These are phyloP conservation scores for Colletotrichum liaoningense DNA, from an alignment of 2,329 filamentous ascomycete genomes.

Conservation along the genomic window DNA sequence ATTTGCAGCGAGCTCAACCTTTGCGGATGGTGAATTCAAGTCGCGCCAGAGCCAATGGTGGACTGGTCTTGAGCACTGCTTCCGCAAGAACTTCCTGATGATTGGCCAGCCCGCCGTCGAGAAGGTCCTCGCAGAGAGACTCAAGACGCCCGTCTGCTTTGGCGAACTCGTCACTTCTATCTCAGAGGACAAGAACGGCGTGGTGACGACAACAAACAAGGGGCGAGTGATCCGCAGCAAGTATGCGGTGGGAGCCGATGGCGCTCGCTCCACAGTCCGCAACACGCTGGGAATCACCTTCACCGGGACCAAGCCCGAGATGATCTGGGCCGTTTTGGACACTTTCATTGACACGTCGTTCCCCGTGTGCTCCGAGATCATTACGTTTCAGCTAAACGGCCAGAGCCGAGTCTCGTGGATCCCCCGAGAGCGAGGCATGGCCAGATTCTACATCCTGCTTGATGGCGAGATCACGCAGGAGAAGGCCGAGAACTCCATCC, in stretches of 20 bases:
- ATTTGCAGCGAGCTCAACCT: conserved; percentile 57
- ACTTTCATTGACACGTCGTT: conserved; percentile 62
- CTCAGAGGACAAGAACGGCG: conserved; percentile 40
- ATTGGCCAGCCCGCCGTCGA: conserved; percentile 61
- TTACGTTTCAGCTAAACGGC: conserved; percentile 58
- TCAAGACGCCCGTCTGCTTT: conserved; percentile 50
- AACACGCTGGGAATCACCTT: conserved; percentile 52
- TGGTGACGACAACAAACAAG: conserved; percentile 42
- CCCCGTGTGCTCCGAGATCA: conserved; percentile 57
- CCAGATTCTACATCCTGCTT: conserved; percentile 58
- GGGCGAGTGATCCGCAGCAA: conserved; percentile 47
- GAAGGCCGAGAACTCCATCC: conserved; percentile 54
- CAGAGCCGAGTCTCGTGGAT: conserved; percentile 62
- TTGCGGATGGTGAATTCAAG: conserved; percentile 57
- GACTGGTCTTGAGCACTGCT: conserved; percentile 55
- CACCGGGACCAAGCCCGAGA: conserved; percentile 59
- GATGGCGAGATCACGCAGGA: conserved; percentile 56
- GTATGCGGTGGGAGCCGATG: conserved; percentile 65
- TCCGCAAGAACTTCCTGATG: conserved; percentile 62
- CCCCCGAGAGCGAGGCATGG: conserved; percentile 58
- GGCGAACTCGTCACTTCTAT: conserved; percentile 49
- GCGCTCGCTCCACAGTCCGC: conserved; percentile 61
- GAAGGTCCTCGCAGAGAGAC: conserved; percentile 46
- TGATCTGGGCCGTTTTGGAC: conserved; percentile 61
- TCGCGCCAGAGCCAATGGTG: conserved; percentile 61